A percentile compares a stretch with the other conserved stretches of the same genome.
Conservation (phyloP, 805 yeast genomes). For the Wickerhamiella vanderwaltii region DNA sequence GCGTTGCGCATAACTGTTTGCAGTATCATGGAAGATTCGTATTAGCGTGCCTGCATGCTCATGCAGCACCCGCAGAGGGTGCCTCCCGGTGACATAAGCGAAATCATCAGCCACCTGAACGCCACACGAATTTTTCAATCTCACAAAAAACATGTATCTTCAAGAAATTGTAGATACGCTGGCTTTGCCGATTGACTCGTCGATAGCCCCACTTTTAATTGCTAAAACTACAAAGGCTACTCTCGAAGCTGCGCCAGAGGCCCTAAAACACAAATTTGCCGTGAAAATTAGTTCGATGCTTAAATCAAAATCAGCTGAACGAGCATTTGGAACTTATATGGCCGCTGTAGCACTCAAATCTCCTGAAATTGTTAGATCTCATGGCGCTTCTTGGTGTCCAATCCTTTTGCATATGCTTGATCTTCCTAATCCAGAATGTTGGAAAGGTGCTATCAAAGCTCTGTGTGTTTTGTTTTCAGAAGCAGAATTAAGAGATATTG, state of each 20-base stretch:
- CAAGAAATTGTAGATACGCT: background rate
- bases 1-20: too few relatives aligned
- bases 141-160: background rate
- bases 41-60: too few relatives aligned
- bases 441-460: slow-evolving; percentile 24
- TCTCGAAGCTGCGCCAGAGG: background rate
- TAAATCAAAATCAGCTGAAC: slow-evolving; percentile 27
- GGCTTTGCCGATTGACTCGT: background rate
- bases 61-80: too few relatives aligned
- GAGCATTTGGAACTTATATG: slow-evolving; percentile 31
- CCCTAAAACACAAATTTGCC: slow-evolving; percentile 24
- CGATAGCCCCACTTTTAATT: background rate
- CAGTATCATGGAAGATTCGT: too few relatives aligned
- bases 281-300: slow-evolving; percentile 27
- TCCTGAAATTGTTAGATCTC: slow-evolving; percentile 27
- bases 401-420: slow-evolving; percentile 30
- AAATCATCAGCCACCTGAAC: too few relatives aligned
- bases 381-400: slow-evolving; percentile 31
- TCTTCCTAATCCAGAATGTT: slow-evolving; percentile 27
- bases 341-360: slow-evolving; percentile 21
- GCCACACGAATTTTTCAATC: too few relatives aligned
- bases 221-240: background rate
- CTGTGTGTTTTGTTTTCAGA: slow-evolving; percentile 20
- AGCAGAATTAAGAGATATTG: slow-evolving; percentile 66
- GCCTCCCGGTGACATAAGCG: too few relatives aligned